These are phyloP conservation scores for Sclerotinia subarctica DNA, from an alignment of 2,329 filamentous ascomycete species.

Conservation along the genomic window DNA sequence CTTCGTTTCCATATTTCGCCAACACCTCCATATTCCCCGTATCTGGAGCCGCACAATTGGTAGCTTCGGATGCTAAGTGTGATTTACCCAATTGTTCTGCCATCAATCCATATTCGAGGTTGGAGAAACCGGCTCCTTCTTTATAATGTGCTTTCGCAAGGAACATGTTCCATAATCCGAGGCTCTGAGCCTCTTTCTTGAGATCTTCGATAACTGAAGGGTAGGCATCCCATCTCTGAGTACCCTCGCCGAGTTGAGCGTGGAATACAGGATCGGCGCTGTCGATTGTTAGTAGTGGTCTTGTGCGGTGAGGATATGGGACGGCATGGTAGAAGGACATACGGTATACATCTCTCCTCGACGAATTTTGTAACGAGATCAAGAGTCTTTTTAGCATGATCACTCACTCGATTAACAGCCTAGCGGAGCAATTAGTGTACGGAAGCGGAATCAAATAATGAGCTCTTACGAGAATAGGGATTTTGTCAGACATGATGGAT, in stretches of 20 bases:
- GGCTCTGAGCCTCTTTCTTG: slow-evolving; percentile 75
- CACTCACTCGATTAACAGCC: slow-evolving; percentile 61
- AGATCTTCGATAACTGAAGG: slow-evolving; percentile 83
- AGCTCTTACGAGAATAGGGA: slow-evolving; percentile 46
- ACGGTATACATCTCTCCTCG: slow-evolving; percentile 89
- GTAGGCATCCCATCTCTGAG: slow-evolving; percentile 74
- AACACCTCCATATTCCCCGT: slow-evolving; percentile 96
- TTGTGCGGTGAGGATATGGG: slow-evolving; percentile 9
- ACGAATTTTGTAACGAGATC: slow-evolving; percentile 94
- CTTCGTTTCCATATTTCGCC: slow-evolving; percentile 84
- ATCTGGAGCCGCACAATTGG: slow-evolving; percentile 87
- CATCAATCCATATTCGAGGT: slow-evolving; percentile 97
- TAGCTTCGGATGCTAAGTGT: slow-evolving; percentile 75
- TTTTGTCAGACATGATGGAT: slow-evolving; percentile 44
- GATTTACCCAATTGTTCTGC: slow-evolving; percentile 93
- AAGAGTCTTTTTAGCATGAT: slow-evolving; percentile 77
- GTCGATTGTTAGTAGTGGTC: slow-evolving; percentile 27
- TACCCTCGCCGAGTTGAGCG: slow-evolving; percentile 73
- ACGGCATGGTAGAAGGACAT: slow-evolving; percentile 37
- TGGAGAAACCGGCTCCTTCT: slow-evolving; percentile 90
- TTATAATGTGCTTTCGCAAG: slow-evolving; percentile 91
- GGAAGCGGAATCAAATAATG: slow-evolving; percentile 9
- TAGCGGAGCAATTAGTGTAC: slow-evolving; percentile 28
- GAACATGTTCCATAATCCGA: slow-evolving; percentile 99
- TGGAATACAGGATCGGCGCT: slow-evolving; percentile 76